Conservation (phyloP, 106 monocot genomes). For the Hemerocallis citrina region DNA sequence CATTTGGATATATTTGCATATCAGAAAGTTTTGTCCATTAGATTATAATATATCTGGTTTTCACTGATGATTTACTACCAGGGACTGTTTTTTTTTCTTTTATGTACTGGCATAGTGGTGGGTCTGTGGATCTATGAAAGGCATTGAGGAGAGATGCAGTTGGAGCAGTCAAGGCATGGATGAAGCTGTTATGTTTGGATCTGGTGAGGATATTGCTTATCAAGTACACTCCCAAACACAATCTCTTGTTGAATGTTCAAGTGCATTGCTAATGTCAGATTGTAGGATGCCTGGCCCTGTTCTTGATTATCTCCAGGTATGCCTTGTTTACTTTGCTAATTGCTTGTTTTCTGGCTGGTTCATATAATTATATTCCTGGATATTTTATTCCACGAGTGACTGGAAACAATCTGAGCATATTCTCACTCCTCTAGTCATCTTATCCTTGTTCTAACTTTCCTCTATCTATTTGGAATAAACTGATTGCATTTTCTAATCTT, state of each 20-base stretch:
- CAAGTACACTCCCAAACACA: conserved; percentile 83
- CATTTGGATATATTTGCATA: neutral
- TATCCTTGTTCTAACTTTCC: too few relatives aligned
- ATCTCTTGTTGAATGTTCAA: conserved; percentile 72
- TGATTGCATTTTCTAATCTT: neutral
- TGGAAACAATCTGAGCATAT: too few relatives aligned
- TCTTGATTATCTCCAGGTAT: conserved; percentile 93
- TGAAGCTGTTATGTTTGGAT: conserved; percentile 29
- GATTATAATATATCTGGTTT: conserved; percentile 63
- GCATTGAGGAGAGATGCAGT: conserved; percentile 14
- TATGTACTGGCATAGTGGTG: conserved; percentile 77
- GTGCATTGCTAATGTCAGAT: conserved; percentile 57
- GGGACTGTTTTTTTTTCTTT: conserved; percentile 69
- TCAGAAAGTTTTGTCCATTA: too few relatives aligned
- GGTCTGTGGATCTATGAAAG: conserved; percentile 39
- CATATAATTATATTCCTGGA: too few relatives aligned
- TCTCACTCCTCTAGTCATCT: too few relatives aligned
- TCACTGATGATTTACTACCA: conserved; percentile 95
- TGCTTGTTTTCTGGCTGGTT: too few relatives aligned
- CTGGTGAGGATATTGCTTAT: conserved; percentile 35
- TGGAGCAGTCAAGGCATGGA: conserved; percentile 22
- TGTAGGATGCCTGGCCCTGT: conserved; percentile 24
- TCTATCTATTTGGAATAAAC: neutral
- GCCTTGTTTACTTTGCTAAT: neutral
- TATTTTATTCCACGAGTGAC: too few relatives aligned